Evolutionary conservation across 768 basidiomycete species (phyloP), one percentile per base, ranked within the genome.

Genomic region (Kwoniella europaea): DNA sequence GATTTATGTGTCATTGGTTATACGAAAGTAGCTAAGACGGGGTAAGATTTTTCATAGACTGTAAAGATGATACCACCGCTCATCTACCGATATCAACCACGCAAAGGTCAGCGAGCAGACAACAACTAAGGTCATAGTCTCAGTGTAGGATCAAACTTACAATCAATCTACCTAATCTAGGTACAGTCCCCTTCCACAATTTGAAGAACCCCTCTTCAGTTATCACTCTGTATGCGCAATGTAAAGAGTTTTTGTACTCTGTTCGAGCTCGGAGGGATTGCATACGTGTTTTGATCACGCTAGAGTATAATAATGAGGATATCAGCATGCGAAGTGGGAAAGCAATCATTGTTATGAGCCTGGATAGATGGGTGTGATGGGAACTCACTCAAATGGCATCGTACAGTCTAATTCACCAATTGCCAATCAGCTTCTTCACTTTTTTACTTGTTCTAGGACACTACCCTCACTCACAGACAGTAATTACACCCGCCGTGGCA

Each of bases 211-310:
- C 97, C 79, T 98, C 94, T 83, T 98, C 96, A 0, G 90, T 93
- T 73, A 93, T 90, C 80, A 98, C 94, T 57, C 95, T 88, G 79
- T 97, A 96, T 4, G 90, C 95, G 76, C 96, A 98, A 77, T 98
- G 94, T 85, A 98, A 92, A 2, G 94, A 90, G 79, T 99, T 98
- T 46, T 90, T 89, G 82, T 98, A 99, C 70, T 94, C 90, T 24
- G 86, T 84, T 10, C 88, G 86, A 0, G 96, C 97, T 67, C 88
- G 88, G 10, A 99, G 87, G 5, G 93, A 90, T 84, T 99, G 97
- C 97, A 98, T 99, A 27, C 96, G 89, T 12, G 97, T 98, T 85
- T 98, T 99, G 84, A 98, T 89, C 41, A 98, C 94, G 79, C 94
- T 96, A 4, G 35, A 4, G 35, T 35, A 35, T 35, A 1, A 4